Evolutionary conservation across 257 asterid genomes (phyloP), one percentile per base, ranked within the genome.

Genomic region (Galeopsis tetrahit): DNA sequence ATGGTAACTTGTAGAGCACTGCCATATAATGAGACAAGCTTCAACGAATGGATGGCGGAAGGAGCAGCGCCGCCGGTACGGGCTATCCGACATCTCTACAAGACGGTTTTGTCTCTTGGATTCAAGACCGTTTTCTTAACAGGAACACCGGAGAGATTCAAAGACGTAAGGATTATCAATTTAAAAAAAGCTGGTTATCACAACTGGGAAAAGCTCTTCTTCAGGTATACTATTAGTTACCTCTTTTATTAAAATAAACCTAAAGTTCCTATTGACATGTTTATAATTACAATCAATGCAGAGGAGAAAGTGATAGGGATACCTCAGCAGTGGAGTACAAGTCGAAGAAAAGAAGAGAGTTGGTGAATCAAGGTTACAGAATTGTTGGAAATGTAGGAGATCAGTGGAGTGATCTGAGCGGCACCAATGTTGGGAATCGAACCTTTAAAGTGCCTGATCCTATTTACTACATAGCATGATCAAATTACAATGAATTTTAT

Each of bases 371-470:
- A 10, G 93, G 91, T 7, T 89, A 87, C 39, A 73, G 78, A 72
- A 87, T 89, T 4, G 64, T 87, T 15, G 96, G 91, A 31, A 89
- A 89, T 38, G 34, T 80, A 28, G 96, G 96, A 69, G 96, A 89
- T 66, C 96, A 87, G 44, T 89, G 96, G 96, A 85, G 86, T 53
- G 93, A 89, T 77, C 32, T 87, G 4, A 61, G 82, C 0, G 93
- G 93, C 0, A n/a, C 57, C 1, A 55, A 83, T 43, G 76, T 28
- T 0, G 93, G 91, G 1, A 38, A 59, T 3, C 66, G 89, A 36
- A 86, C 87, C 2, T 89, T 89, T 76, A 89, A 89, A 74, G 75
- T 89, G n/a, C 93, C 93, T 1, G 83, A 87, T 48, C 96, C 96
- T 0, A 80, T 89, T 83, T 89, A 87, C 32, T 85, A 83, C 83